A percentile compares a stretch with the other conserved stretches of the same genome.
These are phyloP conservation scores for Darksidea phi DNA, from an alignment of 495 filamentous ascomycete genomes.

Conservation along the genomic window DNA sequence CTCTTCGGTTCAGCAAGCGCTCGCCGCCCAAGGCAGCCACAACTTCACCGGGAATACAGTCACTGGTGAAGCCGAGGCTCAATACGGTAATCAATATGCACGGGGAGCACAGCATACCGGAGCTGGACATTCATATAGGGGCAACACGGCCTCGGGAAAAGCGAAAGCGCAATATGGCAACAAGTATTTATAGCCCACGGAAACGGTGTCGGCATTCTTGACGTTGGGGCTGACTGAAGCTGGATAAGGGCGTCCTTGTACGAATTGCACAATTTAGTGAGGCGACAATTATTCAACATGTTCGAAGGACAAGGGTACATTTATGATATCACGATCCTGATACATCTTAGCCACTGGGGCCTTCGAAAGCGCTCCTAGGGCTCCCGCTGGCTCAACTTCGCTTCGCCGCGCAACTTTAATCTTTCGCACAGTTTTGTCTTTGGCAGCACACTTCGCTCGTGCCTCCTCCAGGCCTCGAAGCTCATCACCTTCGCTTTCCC, in stretches of 20 bases:
- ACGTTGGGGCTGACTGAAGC: conserved; percentile 1
- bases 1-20: conserved; percentile 1
- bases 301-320: background rate
- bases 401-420: too few species aligned
- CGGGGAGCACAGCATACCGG: background rate
- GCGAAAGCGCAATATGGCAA: conserved; percentile 6
- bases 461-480: too few species aligned
- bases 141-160: conserved; percentile 1
- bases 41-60: conserved; percentile 1
- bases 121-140: background rate
- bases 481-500: too few species aligned
- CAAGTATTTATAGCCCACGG: background rate
- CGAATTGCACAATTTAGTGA: background rate
- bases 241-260: background rate
- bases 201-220: conserved; percentile 2
- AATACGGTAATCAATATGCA: conserved; percentile 5
- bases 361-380: background rate
- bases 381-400: too few species aligned
- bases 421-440: too few species aligned
- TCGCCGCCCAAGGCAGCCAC: conserved; percentile 5
- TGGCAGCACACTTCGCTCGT: too few species aligned
- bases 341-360: conserved; percentile 4
- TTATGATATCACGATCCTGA: background rate
- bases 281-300: conserved; percentile 5
- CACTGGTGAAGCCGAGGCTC: background rate